phyloP scores from a whole-genome alignment of 495 filamentous ascomycete genomes.

The Neurospora intermedia region DNA sequence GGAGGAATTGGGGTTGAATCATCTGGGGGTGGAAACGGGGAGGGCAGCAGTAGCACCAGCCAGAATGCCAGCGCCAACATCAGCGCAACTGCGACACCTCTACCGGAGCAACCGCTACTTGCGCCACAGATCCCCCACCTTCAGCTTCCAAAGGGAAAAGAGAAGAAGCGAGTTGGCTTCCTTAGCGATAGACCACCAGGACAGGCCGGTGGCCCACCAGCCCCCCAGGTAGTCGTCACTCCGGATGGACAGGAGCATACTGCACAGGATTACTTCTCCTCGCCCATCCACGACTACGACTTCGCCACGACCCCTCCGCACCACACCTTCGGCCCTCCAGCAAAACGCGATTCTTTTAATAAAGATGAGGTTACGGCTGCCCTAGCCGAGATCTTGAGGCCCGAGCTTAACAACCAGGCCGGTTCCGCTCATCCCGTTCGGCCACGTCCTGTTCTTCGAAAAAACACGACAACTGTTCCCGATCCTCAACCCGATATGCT shows the following conservation, averaged over 20 bases:
- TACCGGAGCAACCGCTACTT: background rate
- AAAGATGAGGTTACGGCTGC: conserved; percentile 14
- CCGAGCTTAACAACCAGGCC: conserved; percentile 5
- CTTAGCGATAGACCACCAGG: conserved; percentile 5
- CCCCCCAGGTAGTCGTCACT: conserved; percentile 1
- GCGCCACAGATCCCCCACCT: background rate
- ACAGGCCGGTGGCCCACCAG: background rate
- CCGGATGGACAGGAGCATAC: conserved; percentile 3
- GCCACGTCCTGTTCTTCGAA: conserved; percentile 21
- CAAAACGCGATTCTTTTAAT: conserved; percentile 17
- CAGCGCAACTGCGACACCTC: background rate
- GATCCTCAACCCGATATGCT: conserved; percentile 2
- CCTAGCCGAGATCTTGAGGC: conserved; percentile 13
- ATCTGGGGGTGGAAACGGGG: background rate
- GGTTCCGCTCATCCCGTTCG: conserved; percentile 7
- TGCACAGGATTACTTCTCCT: conserved; percentile 16
- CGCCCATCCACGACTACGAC: conserved; percentile 6
- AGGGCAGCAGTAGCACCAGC: background rate
- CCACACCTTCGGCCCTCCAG: background rate
- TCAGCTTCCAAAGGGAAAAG: conserved; percentile 13
- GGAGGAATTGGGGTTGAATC: background rate
- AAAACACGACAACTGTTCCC: conserved; percentile 1
- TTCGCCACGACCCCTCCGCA: conserved; percentile 1
- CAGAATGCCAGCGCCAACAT: background rate
- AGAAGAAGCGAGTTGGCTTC: conserved; percentile 26